phyloP scores from a whole-genome alignment of 2,329 filamentous ascomycete genomes.

The Colletotrichum sp. region DNA sequence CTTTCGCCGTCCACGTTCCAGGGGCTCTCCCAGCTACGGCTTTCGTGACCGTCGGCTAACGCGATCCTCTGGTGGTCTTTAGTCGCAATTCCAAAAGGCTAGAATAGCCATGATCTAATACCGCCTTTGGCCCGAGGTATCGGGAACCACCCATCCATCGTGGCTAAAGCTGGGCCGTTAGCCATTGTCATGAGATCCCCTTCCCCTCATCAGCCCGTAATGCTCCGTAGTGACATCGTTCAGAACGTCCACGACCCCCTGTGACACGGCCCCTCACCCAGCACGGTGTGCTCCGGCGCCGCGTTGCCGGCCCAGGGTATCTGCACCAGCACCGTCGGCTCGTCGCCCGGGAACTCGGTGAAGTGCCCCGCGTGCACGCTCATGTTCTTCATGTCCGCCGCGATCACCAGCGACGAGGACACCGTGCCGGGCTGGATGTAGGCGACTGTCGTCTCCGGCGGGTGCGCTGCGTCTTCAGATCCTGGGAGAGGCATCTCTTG shows the following conservation, averaged over 20 bases:
- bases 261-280: slow-evolving; percentile 33
- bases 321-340: slow-evolving; percentile 35
- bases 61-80: not conserved
- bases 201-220: not conserved
- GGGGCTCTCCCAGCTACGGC: not conserved
- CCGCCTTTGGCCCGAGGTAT: not conserved
- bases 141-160: not conserved
- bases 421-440: slow-evolving; percentile 35
- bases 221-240: not conserved
- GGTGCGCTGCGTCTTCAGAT: not conserved
- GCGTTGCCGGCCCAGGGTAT: slow-evolving; percentile 29
- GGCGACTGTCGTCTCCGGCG: slow-evolving; percentile 22
- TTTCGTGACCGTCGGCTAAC: not conserved
- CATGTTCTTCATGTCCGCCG: slow-evolving; percentile 29
- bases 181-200: not conserved
- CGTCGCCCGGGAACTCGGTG: slow-evolving; percentile 38
- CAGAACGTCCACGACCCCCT: slow-evolving; percentile 5
- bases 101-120: not conserved
- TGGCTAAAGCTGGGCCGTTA: not conserved
- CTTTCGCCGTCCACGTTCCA: not conserved
- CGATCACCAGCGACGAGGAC: slow-evolving; percentile 34
- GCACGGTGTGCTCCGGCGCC: slow-evolving; percentile 29
- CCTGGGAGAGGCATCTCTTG: not conserved
- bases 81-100: not conserved
- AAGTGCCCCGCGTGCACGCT: slow-evolving; percentile 33